phyloP scores from a whole-genome alignment of 768 basidiomycete genomes.

The Panaeolus cyanescens region DNA sequence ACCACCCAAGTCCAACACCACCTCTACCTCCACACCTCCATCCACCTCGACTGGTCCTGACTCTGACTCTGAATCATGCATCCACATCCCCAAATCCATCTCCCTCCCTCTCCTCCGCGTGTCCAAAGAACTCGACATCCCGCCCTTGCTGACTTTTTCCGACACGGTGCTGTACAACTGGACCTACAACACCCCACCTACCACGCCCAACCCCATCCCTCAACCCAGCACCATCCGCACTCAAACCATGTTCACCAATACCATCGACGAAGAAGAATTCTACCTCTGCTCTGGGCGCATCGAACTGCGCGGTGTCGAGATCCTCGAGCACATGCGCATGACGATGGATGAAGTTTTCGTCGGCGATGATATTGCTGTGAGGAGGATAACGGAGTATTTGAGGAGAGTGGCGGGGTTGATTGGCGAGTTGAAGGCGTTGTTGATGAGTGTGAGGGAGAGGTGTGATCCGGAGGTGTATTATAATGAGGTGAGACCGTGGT shows the following conservation, averaged over 20 bases:
- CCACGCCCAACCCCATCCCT: conserved; percentile 38
- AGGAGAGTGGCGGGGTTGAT: conserved; percentile 54
- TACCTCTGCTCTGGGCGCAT: conserved; percentile 86
- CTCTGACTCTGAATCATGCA: conserved; percentile 43
- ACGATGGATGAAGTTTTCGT: conserved; percentile 91
- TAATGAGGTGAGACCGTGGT: conserved; percentile 76
- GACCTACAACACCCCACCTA: conserved; percentile 34
- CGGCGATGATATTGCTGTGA: conserved; percentile 62
- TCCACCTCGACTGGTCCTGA: too few relatives aligned
- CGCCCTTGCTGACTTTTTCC: conserved; percentile 88
- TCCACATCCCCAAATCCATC: conserved; percentile 67
- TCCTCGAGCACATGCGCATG: conserved; percentile 81
- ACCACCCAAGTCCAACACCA: conserved; percentile 32
- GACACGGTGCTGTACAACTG: conserved; percentile 93
- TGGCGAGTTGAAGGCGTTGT: conserved; percentile 57
- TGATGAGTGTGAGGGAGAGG: conserved; percentile 65
- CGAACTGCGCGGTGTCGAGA: conserved; percentile 83
- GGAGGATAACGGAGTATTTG: conserved; percentile 68
- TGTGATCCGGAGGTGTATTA: conserved; percentile 79
- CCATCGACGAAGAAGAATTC: conserved; percentile 82
- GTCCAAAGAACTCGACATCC: conserved; percentile 71
- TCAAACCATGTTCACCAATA: conserved; percentile 75
- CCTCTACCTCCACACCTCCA: too few relatives aligned
- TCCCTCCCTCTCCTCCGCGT: conserved; percentile 78
- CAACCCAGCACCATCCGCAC: conserved; percentile 63